These are phyloP conservation scores for Populus hybrid DNA, from an alignment of 441 rosid species.

Conservation along the genomic window DNA sequence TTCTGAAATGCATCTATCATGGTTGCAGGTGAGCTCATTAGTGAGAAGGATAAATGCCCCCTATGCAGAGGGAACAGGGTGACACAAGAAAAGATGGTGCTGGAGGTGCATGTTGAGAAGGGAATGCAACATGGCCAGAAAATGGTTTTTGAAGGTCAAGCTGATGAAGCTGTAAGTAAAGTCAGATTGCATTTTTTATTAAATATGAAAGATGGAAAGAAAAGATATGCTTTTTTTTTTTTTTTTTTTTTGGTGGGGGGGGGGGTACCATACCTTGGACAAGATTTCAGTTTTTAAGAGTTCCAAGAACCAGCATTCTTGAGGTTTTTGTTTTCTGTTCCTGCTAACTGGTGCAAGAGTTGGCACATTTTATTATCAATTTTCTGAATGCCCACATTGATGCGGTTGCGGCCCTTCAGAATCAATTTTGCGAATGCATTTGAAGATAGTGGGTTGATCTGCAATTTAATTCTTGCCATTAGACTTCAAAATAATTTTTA, in stretches of 20 bases:
- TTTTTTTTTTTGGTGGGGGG: too few species aligned
- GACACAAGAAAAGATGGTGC: slow-evolving; percentile 58
- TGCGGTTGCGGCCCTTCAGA: background rate
- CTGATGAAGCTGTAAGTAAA: slow-evolving; percentile 71
- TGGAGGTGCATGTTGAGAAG: slow-evolving; percentile 66
- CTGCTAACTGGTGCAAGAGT: background rate
- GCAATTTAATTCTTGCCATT: background rate
- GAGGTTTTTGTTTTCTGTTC: background rate
- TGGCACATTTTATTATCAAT: background rate
- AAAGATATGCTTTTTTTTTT: background rate
- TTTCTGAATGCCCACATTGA: background rate
- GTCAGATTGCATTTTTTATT: background rate
- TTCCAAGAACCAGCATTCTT: background rate
- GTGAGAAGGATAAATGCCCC: background rate
- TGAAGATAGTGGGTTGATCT: background rate
- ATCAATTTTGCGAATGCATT: background rate
- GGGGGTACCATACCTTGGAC: background rate
- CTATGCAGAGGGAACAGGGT: slow-evolving; percentile 69
- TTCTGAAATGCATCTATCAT: too few species aligned
- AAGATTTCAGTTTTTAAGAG: background rate
- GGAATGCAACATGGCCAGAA: slow-evolving; percentile 74
- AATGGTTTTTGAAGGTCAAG: slow-evolving; percentile 69
- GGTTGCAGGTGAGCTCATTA: too few species aligned
- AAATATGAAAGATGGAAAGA: background rate
- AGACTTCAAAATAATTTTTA: background rate